Base-by-base conservation (phyloP, 352 stramenopile genomes). In the Phytopythium ostracodes region DNA sequence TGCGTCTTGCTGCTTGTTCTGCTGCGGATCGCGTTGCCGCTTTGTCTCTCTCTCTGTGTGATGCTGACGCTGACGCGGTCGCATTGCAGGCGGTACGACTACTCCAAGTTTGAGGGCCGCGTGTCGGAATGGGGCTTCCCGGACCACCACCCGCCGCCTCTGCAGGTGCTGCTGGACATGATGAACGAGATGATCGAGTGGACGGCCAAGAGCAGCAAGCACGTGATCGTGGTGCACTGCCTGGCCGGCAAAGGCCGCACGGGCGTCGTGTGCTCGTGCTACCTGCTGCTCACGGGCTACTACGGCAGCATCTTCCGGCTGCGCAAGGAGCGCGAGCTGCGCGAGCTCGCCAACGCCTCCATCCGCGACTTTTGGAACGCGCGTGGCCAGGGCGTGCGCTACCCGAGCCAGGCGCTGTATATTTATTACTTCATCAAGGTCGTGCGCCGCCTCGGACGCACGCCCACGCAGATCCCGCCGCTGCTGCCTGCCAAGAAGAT, bases 401-500 rank as follows among this genome's bases (percentile, higher is more conserved):
- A 90, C 64, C 85, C 87, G 18, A 92, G 80, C 62, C 85, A 96
- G 63, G 80, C 81, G 54, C 70, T 90, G 63, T 92, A 92, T 72
- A 92, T 96, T 72, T 94, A 92, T 71, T 94, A 94, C 71, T 94
- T 94, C 60, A 75, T 88, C 44, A 87, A 89, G 49, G 75, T 92
- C 22, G 59, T 94, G 17, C 69, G 81, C 3, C 62, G 76, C 18
- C 55, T 91, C 35, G 69, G 74, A 0, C 64, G 61, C 25, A 80
- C 77, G 62, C 79, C 81, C 2, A 66, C 68, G 53, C 77, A 83
- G 57, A 91, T 92, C 40, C 83, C 84, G 33, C 64, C 61, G 44
- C 64, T 89, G 29, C 67, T 71, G 11, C 69, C 81, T 1, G 66
- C 84, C 31, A 88, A 89, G 60, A 81, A 79, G 50, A 77, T 92